Percentiles rank a stretch among this genome's conserved stretches.
phyloP scores from a whole-genome alignment of 768 basidiomycete species.

The Hericium alpestre region DNA sequence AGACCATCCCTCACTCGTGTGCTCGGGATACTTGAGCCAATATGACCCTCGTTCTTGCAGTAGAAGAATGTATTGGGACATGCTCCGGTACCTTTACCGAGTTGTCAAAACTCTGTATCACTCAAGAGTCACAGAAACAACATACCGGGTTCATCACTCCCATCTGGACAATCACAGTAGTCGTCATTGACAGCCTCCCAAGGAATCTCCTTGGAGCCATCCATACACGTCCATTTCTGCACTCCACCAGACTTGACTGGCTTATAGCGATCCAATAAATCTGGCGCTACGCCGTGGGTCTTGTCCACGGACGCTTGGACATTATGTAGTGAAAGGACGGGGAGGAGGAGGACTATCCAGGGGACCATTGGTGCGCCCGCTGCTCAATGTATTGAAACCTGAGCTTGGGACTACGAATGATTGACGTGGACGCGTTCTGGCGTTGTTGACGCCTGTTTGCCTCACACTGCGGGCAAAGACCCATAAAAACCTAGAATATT shows the following conservation, averaged over 20 bases:
- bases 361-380: background rate
- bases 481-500: too few species aligned
- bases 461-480: too few species aligned
- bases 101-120: slow-evolving; percentile 5
- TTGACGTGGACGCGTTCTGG: slow-evolving; percentile 1
- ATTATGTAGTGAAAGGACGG: background rate
- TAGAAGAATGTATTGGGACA: slow-evolving; percentile 70
- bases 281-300: background rate
- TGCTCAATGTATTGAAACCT: too few species aligned
- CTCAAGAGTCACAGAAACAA: background rate
- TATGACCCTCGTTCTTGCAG: slow-evolving; percentile 81
- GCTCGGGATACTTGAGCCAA: slow-evolving; percentile 67
- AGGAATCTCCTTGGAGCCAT: slow-evolving; percentile 67
- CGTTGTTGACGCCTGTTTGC: background rate
- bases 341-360: background rate
- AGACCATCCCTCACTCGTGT: slow-evolving; percentile 87
- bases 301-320: background rate
- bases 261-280: background rate
- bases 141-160: slow-evolving; percentile 89
- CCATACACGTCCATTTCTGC: slow-evolving; percentile 63
- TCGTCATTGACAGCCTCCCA: slow-evolving; percentile 87
- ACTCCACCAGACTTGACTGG: background rate
- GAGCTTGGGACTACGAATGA: background rate
- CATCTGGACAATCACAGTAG: slow-evolving; percentile 88
- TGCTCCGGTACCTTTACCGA: slow-evolving; percentile 63